Evolutionary conservation across 2,329 filamentous ascomycete genomes (phyloP).

Genomic region (Sclerotinia glacialis): DNA sequence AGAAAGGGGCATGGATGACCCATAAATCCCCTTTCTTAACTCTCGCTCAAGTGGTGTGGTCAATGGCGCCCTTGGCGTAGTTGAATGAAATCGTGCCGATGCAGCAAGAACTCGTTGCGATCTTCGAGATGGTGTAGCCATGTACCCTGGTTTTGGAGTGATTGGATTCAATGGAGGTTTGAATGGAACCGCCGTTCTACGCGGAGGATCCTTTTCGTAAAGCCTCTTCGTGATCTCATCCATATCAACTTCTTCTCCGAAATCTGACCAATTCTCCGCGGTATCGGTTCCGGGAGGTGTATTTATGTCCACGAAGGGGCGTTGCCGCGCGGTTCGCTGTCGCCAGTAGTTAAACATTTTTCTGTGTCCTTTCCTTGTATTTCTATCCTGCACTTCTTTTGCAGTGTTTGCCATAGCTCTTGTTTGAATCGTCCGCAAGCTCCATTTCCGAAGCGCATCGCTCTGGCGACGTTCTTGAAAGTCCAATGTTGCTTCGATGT

Average conservation of each 20-base stretch:
- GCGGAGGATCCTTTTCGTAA: slow-evolving; percentile 24
- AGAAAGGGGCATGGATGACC: slow-evolving; percentile 27
- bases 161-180: slow-evolving; percentile 4
- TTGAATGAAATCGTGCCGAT: slow-evolving; percentile 43
- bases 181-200: neutral
- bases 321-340: slow-evolving; percentile 32
- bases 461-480: slow-evolving; percentile 36
- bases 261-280: slow-evolving; percentile 37
- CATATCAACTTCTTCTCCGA: slow-evolving; percentile 33
- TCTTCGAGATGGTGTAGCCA: slow-evolving; percentile 39
- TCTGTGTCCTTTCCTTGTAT: slow-evolving; percentile 37
- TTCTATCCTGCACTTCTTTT: slow-evolving; percentile 37
- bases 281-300: slow-evolving; percentile 26
- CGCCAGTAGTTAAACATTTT: slow-evolving; percentile 40
- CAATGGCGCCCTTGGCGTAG: slow-evolving; percentile 46
- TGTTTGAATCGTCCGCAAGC: slow-evolving; percentile 33
- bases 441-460: slow-evolving; percentile 38
- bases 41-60: slow-evolving; percentile 46
- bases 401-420: slow-evolving; percentile 34
- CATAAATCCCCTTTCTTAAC: slow-evolving; percentile 37
- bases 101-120: slow-evolving; percentile 43
- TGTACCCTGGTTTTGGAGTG: slow-evolving; percentile 31
- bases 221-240: slow-evolving; percentile 30
- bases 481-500: slow-evolving; percentile 34
- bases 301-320: slow-evolving; percentile 24